These are phyloP conservation scores for Helminthosporium solani DNA, from an alignment of 2,329 filamentous ascomycete species.

Conservation along the genomic window DNA sequence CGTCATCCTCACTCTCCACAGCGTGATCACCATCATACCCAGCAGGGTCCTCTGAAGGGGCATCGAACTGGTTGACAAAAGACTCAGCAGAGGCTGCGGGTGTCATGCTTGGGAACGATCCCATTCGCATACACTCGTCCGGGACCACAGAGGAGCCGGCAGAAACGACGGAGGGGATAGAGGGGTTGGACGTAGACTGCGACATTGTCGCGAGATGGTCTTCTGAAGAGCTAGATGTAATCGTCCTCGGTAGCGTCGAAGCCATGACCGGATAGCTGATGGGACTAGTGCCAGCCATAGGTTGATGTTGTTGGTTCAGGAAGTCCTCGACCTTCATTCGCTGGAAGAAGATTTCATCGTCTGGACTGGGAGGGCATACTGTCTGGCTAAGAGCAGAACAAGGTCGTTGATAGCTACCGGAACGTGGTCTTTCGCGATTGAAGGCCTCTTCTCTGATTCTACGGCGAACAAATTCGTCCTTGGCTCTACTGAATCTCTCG, in stretches of 20 bases:
- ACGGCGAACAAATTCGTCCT: conserved; percentile 43
- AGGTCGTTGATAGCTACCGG: conserved; percentile 24
- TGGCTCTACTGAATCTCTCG: conserved; percentile 39
- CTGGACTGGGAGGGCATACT: conserved; percentile 51
- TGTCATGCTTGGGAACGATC: conserved; percentile 21
- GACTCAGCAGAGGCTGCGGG: conserved; percentile 39
- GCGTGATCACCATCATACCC: conserved; percentile 45
- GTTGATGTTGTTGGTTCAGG: conserved; percentile 30
- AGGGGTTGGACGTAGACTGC: conserved; percentile 53
- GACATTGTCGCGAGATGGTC: conserved; percentile 51
- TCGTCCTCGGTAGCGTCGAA: conserved; percentile 19
- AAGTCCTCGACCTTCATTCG: conserved; percentile 33
- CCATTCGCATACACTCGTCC: conserved; percentile 31
- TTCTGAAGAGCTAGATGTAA: conserved; percentile 51
- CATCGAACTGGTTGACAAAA: conserved; percentile 32
- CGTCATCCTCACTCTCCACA: conserved; percentile 46
- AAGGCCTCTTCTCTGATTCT: conserved; percentile 33
- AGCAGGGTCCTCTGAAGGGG: conserved; percentile 34
- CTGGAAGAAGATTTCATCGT: conserved; percentile 41
- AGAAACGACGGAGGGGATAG: conserved; percentile 53
- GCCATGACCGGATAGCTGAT: conserved; percentile 26
- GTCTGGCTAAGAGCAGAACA: conserved; percentile 33
- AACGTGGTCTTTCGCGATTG: conserved; percentile 26
- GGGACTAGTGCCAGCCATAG: conserved; percentile 45
- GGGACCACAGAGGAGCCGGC: conserved; percentile 48